phyloP scores from a whole-genome alignment of 352 stramenopile genomes.

The Lagenidium sp. region DNA sequence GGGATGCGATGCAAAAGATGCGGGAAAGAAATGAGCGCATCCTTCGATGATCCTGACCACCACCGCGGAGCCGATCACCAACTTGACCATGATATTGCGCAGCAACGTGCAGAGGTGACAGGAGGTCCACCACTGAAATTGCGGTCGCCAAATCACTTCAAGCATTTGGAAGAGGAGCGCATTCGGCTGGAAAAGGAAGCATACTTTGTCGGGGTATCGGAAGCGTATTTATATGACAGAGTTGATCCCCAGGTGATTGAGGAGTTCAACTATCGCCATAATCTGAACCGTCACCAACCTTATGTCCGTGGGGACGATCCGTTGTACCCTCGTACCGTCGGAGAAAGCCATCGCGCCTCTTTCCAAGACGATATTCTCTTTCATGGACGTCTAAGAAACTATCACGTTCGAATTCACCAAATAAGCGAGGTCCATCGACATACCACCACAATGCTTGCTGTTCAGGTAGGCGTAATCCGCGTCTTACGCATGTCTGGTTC shows the following conservation, averaged over 20 bases:
- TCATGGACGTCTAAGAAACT: conserved; percentile 59
- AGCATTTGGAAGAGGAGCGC: conserved; percentile 43
- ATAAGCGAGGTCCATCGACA: conserved; percentile 30
- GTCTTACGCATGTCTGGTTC: too few species aligned
- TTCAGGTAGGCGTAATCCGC: conserved; percentile 38
- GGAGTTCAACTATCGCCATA: conserved; percentile 61
- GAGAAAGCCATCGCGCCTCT: conserved; percentile 41
- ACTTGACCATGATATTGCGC: conserved; percentile 39
- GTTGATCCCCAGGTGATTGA: conserved; percentile 54
- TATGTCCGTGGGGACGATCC: conserved; percentile 21
- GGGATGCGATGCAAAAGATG: conserved; percentile 54
- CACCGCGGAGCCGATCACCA: conserved; percentile 27
- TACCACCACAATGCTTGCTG: conserved; percentile 25
- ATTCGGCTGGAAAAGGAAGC: conserved; percentile 66
- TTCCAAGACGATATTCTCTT: conserved; percentile 62
- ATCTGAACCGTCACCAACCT: conserved; percentile 29
- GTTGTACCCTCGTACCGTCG: conserved; percentile 34
- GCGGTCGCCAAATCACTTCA: conserved; percentile 23
- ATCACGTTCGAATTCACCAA: conserved; percentile 50
- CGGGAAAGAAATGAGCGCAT: conserved; percentile 55
- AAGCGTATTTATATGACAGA: conserved; percentile 51
- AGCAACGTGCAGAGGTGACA: conserved; percentile 35
- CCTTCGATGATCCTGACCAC: conserved; percentile 43
- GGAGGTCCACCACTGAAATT: conserved; percentile 30
- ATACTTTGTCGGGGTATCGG: conserved; percentile 31